Evolutionary conservation across 257 asterid species (phyloP).

Genomic region (Plectranthus barbatus): DNA sequence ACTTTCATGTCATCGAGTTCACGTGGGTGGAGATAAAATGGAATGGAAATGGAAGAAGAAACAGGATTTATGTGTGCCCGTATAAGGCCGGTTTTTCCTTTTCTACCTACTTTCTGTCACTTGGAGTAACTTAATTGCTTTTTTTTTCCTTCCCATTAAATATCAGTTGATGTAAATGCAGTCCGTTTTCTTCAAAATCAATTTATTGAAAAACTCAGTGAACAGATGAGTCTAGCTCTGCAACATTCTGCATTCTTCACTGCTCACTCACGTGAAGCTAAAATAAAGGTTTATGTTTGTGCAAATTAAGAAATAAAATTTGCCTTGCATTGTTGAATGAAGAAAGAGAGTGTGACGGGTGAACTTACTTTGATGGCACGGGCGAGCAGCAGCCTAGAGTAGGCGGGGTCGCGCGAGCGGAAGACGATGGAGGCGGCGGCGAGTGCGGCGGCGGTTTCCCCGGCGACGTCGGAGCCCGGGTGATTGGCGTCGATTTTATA

Average conservation of each 20-base stretch:
- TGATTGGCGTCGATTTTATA: conserved; percentile 50
- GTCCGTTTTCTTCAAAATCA: not conserved
- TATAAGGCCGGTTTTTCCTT: too few relatives aligned
- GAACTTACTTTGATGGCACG: conserved; percentile 70
- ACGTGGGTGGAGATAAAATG: too few relatives aligned
- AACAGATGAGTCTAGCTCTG: not conserved
- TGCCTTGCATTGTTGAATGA: conserved; percentile 1
- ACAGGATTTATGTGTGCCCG: too few relatives aligned
- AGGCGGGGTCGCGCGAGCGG: conserved; percentile 57
- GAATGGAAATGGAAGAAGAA: too few relatives aligned
- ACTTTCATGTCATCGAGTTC: too few relatives aligned
- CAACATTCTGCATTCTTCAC: conserved; percentile 15
- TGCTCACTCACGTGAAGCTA: conserved; percentile 17
- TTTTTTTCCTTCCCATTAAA: not conserved
- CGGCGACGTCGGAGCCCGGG: conserved; percentile 91
- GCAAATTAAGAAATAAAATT: not conserved
- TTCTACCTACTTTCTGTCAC: too few relatives aligned
- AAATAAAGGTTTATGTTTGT: not conserved
- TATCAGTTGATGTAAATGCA: not conserved
- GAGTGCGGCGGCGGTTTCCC: conserved; percentile 85
- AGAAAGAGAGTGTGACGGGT: not conserved
- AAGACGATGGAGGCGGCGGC: conserved; percentile 91
- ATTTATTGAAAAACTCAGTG: not conserved
- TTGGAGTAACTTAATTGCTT: too few relatives aligned
- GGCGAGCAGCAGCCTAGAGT: conserved; percentile 57